Conservation (phyloP, 139 green algal genomes). For the Ettlia oleoabundans region DNA sequence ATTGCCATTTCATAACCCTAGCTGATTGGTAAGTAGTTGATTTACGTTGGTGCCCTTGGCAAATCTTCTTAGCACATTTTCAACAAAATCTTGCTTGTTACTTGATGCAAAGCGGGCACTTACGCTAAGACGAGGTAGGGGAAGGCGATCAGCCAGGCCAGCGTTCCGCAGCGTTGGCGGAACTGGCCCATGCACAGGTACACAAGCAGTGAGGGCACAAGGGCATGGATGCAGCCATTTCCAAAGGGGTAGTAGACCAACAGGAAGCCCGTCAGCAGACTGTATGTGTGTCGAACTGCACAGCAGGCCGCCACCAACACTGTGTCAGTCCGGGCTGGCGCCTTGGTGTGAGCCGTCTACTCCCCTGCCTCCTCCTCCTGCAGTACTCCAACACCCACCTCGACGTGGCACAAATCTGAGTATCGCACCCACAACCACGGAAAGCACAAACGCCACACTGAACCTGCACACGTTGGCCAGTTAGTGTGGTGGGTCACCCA, state of each 20-base stretch:
- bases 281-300: slow-evolving; percentile 75
- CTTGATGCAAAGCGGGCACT: background rate
- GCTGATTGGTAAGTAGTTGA: too few relatives aligned
- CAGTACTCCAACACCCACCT: slow-evolving; percentile 37
- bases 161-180: slow-evolving; percentile 56
- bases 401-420: slow-evolving; percentile 45
- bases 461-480: too few relatives aligned
- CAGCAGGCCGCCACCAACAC: too few relatives aligned
- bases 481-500: too few relatives aligned
- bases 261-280: slow-evolving; percentile 59
- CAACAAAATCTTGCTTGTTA: too few relatives aligned
- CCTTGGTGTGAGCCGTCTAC: too few relatives aligned
- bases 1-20: too few relatives aligned
- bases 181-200: slow-evolving; percentile 72
- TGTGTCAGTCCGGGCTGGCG: too few relatives aligned
- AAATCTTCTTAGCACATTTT: too few relatives aligned
- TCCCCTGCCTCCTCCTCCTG: too few relatives aligned
- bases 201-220: slow-evolving; percentile 55
- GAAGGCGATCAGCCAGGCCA: slow-evolving; percentile 79
- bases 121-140: slow-evolving; percentile 74
- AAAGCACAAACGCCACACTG: slow-evolving; percentile 55
- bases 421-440: slow-evolving; percentile 42
- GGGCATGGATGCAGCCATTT: slow-evolving; percentile 58
- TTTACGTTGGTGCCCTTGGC: too few relatives aligned
- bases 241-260: slow-evolving; percentile 88